Base-by-base conservation (phyloP, 148 eudicot genomes). In the Beta vulgaris region DNA sequence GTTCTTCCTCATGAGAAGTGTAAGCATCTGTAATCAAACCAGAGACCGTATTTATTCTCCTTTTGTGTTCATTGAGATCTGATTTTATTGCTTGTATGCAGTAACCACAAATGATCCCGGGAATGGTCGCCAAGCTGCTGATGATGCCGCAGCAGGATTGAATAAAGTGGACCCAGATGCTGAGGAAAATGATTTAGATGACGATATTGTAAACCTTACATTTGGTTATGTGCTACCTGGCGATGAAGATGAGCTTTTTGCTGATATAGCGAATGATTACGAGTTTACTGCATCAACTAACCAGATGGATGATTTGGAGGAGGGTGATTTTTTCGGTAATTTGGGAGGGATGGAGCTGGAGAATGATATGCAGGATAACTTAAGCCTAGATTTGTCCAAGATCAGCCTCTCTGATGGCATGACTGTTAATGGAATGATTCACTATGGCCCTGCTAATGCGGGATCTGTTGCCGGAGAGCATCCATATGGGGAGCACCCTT, bases 291-390 rank as follows among this genome's bases (percentile, higher is more conserved):
- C 82, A 35, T 48, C 81, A 65, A 83, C 86, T 58, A 83, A 65
- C 81, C 90, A 81, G 66, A 18, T 82, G 42, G 98, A 91, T 36
- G 97, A 91, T 42, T 42, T 75, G 73, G 98, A 91, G 76, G 97
- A 92, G 60, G 82, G 79, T 82, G 97, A 93, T 80, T 79, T 93
- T 59, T 93, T 93, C 69, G 93, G 91, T 40, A 91, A 88, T 78
- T 82, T 93, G 78, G 98, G 98, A 49, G 98, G 98, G 34, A 80
- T 93, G 89, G 98, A 93, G 76, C 73, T 93, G 80, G 98, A 90
- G 48, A 79, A 86, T 71, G 97, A 88, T 73, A 43, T 48, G 29
- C 90, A 73, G 42, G 93, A 91, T 14, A 82, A 78, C 57, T 65
- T 87, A 72, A 81, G 71, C 69, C 34, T 75, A 65, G 90, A 85